Evolutionary conservation across 2,329 filamentous ascomycete genomes (phyloP).

Genomic region (Ophiostoma australiae): DNA sequence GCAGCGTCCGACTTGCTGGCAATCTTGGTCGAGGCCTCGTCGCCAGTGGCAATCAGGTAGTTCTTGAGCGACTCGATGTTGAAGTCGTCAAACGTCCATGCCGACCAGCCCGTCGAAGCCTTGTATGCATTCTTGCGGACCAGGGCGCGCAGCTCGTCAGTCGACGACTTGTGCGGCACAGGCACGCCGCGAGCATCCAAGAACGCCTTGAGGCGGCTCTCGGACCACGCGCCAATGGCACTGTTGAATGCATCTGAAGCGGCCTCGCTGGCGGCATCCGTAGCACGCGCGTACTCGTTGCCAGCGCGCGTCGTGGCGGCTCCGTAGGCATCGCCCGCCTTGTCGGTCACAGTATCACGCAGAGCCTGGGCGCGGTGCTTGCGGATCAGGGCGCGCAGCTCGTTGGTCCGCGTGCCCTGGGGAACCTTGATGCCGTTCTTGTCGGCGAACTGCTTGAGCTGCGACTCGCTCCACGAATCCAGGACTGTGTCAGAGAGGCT

Average conservation of each 20-base stretch:
- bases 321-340: constrained; percentile 55
- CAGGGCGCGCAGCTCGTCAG: constrained; percentile 66
- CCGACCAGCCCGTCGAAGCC: constrained; percentile 60
- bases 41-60: constrained; percentile 50
- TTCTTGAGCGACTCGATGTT: constrained; percentile 64
- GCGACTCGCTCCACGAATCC: constrained; percentile 79
- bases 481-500: constrained; percentile 78
- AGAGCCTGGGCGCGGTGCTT: constrained; percentile 73
- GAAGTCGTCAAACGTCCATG: constrained; percentile 77
- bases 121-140: constrained; percentile 71
- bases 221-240: constrained; percentile 61
- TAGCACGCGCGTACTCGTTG: constrained; percentile 72
- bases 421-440: constrained; percentile 85
- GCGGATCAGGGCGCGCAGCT: constrained; percentile 82
- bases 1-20: constrained; percentile 59
- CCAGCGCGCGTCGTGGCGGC: constrained; percentile 70
- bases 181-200: constrained; percentile 72
- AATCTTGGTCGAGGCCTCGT: constrained; percentile 53
- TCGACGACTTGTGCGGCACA: constrained; percentile 65
- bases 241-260: constrained; percentile 62
- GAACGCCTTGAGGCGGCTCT: constrained; percentile 71
- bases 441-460: constrained; percentile 90
- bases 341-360: constrained; percentile 59
- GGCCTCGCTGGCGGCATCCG: constrained; percentile 59
- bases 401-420: constrained; percentile 84